Base-by-base conservation (phyloP, 2,329 filamentous ascomycete species). In the Arachnomyces sp. region DNA sequence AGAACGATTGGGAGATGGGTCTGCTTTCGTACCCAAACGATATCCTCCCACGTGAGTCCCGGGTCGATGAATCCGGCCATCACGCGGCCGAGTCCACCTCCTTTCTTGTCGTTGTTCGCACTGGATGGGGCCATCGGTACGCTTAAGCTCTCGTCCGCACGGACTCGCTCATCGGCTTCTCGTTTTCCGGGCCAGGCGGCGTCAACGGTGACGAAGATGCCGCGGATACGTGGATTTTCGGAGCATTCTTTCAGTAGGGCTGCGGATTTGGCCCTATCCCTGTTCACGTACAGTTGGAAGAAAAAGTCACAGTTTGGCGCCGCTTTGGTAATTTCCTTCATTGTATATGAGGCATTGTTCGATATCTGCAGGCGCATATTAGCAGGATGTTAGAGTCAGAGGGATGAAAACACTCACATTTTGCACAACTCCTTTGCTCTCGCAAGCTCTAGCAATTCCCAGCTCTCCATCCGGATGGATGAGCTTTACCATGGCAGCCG, bases 401-500 rank as follows among this genome's bases (percentile, higher is more conserved):
- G 17, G 46, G 34, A 36, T 15, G 21, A 7, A 1, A 3, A 52
- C 63, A 43, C 52, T 69, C 65, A 37, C 73, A 25, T 25, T 75
- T 51, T 81, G 76, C 21, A 79, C 71, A 5, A 80, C 69, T 0
- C 74, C 72, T 11, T 68, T 60, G 2, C 52, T 60, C 38, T 66
- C 63, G 43, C 74, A 75, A 1, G 71, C 78, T 17, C 67, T 62
- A 0, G 71, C 76, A 11, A 81, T 65, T 11, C 69, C 77, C 28
- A 69, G 64, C 57, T 84, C 80, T n/a, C 80, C 81, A 17, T 80
- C 72, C 0, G 74, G 70, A 50, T 84, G 78, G 34, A 80, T 76
- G 40, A 82, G 59, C 37, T 69, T 72, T 3, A 75, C 78, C 73
- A 83, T 78, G 2, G 77, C 77, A 2, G 80, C 77, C 0, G 80